Evolutionary conservation across 2,329 filamentous ascomycete species (phyloP), one percentile per base, ranked within the genome.

Genomic region (Byssoonygena ceratinophila): DNA sequence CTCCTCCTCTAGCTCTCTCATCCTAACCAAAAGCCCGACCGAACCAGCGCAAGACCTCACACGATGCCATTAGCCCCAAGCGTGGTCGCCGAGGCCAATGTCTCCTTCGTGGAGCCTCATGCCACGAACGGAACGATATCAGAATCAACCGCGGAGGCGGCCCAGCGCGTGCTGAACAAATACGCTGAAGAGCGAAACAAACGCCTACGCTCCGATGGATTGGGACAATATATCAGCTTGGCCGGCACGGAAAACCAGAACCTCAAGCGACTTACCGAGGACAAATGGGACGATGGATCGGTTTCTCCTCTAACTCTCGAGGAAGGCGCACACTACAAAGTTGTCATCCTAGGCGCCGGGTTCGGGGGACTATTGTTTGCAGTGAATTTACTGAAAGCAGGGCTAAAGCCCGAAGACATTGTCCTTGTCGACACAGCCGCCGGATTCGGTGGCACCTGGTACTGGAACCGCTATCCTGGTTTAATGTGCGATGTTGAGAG

Each of bases 251-350:
- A 49, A 11, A 25, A 18, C 51, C 68, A 12, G 68, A 75, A 31
- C 58, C 73, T 52, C n/a, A 37, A 46, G 22, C 44, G 34, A 22
- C 32, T n/a, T 71, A 74, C 9, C 70, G 67, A 8, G 73, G 73
- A 1, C 71, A 66, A 57, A 68, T 68, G 12, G 73, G 71, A 6
- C 64, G 73, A 25, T 58, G 72, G 7, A 18, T 46, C 32, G 7
- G 55, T 78, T 82, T 61, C 80, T 71, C 1, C 74, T 73, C 0
- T 81, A 79, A 58, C 73, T 81, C 62, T 81, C 80, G 23, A 49
- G 18, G 46, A 49, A 4, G 46, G 46, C 46, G 34, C 51, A 31
- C 49, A n/a, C 22, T 52, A 47, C 22, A 53, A 20, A 20, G 43
- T 31, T 18, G 52, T 69, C 16, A 69, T 75, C 34, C 58, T 74